Conservation (phyloP, 305 asterid species). For the Fraxinus xanthoxyloides region DNA sequence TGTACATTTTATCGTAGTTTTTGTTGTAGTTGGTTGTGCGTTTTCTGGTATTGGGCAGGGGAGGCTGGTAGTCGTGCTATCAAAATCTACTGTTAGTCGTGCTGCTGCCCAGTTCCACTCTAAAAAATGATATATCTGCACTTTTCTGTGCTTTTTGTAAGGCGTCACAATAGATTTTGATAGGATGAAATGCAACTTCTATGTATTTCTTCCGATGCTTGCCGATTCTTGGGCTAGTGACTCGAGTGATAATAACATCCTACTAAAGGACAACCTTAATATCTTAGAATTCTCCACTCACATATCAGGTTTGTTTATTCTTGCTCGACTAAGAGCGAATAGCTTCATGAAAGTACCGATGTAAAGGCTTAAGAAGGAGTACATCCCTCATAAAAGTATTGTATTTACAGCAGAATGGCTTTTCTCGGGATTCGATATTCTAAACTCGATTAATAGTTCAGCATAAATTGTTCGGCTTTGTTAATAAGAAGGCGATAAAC, state of each 20-base stretch:
- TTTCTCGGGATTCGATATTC: background rate
- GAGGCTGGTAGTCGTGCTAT: no score
- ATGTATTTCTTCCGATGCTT: background rate
- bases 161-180: background rate
- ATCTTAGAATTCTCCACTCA: background rate
- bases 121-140: constrained; percentile 35
- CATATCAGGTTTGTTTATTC: background rate
- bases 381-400: background rate
- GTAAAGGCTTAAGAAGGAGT: no score
- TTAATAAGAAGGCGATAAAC: background rate
- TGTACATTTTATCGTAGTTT: constrained; percentile 23
- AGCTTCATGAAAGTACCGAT: background rate
- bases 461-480: background rate
- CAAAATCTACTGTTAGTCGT: constrained; percentile 45
- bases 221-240: background rate
- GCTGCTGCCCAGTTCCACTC: constrained; percentile 48
- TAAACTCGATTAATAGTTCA: background rate
- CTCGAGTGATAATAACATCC: background rate
- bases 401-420: background rate
- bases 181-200: background rate
- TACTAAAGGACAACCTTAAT: background rate
- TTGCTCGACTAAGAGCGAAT: background rate
- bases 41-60: constrained; percentile 33
- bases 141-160: constrained; percentile 39
- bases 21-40: constrained; percentile 22